Base-by-base conservation (phyloP, 2,329 filamentous ascomycete genomes). In the Sporothrix variecibatus region DNA sequence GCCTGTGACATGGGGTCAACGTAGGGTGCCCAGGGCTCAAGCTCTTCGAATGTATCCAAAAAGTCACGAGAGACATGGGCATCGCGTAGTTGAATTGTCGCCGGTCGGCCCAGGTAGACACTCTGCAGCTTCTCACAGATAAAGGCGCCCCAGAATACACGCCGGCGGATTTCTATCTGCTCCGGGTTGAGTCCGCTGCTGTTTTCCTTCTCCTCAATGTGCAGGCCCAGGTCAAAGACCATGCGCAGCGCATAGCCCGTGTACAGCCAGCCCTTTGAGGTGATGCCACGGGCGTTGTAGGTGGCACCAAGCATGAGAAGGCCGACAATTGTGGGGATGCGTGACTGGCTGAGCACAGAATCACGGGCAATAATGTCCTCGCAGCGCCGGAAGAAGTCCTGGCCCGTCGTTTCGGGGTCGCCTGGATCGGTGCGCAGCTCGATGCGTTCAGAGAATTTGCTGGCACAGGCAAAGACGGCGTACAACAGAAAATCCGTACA, bases 231-330 rank as follows among this genome's bases (percentile, higher is more conserved):
- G 70, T 83, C 73, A 40, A 70, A 82, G 6, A 83, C 78, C 83
- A 85, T 84, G 1, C 83, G 79, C 53, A 83, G 77, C 0, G 82
- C 83, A 73, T 82, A 82, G 1, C 83, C 83, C 2, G 80, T 81
- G 74, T 82, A 82, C 1, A 84, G 76, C 83, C 83, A 84, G 0
- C 81, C 82, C 72, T 80, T 80, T n/a, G 78, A 79, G 2, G 77
- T 77, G 46, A 75, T 71, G 3, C 79, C 79, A 7, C 74, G 68
- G 15, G 80, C 76, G 34, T 78, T 77, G 70, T 76, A 78, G 8
- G 78, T 79, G 2, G 78, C 78, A 0, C 80, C 80, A 5, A 80
- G 73, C 20, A 81, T 68, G 1, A 81, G 75, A 4, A 81, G 75
- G 0, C 76, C 80, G 11, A 76, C 73, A 6, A 79, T 73, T n/a